Evolutionary conservation across 169 alveolate genomes (phyloP).

Genomic region (Babesia ovis): DNA sequence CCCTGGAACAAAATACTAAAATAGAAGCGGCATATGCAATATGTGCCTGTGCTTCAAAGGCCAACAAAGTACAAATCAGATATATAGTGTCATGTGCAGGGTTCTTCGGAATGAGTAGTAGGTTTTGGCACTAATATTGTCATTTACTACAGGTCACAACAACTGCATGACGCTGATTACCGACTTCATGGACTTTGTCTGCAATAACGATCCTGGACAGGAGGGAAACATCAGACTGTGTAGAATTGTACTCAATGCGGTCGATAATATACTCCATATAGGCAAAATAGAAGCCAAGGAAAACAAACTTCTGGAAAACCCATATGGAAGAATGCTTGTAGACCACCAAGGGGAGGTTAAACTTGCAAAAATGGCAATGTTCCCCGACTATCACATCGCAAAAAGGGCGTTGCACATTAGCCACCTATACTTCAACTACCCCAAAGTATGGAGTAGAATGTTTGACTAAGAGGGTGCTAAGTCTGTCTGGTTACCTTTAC

Average conservation of each 20-base stretch:
- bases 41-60: conserved; percentile 83
- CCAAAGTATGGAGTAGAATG: conserved; percentile 19
- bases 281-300: conserved; percentile 80
- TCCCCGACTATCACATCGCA: conserved; percentile 64
- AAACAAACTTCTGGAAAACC: conserved; percentile 81
- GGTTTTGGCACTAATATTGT: conserved; percentile 6
- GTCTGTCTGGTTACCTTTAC: no score
- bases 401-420: conserved; percentile 34
- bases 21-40: conserved; percentile 88
- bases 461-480: no score
- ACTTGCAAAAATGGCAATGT: conserved; percentile 31
- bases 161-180: conserved; percentile 77
- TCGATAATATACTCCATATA: conserved; percentile 79
- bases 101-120: not conserved
- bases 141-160: conserved; percentile 38
- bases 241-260: conserved; percentile 79
- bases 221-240: conserved; percentile 84
- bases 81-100: conserved; percentile 81
- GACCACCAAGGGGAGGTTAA: conserved; percentile 68
- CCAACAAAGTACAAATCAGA: conserved; percentile 82
- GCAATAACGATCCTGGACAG: conserved; percentile 81
- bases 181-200: conserved; percentile 82
- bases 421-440: conserved; percentile 13
- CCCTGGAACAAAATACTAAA: conserved; percentile 80
- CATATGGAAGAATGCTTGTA: conserved; percentile 80